Conservation (phyloP, 495 filamentous ascomycete genomes). For the Penicillium turbatum region DNA sequence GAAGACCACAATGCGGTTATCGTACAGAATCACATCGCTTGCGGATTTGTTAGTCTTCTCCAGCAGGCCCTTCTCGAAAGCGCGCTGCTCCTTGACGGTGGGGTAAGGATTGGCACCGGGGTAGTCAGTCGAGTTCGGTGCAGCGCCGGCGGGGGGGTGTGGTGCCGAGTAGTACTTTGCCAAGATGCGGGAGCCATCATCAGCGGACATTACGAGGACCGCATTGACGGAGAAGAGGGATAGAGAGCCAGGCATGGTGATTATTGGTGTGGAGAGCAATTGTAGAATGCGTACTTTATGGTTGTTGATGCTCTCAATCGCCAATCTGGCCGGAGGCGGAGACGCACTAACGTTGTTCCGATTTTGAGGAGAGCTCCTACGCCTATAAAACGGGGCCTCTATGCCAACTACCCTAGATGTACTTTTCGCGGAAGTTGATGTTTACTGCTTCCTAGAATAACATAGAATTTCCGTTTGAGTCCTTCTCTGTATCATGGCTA, state of each 20-base stretch:
- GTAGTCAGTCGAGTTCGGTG: constrained; percentile 49
- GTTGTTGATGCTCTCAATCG: constrained; percentile 35
- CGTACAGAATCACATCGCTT: constrained; percentile 93
- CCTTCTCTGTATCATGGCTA: background rate
- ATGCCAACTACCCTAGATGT: no score
- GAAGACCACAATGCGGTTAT: constrained; percentile 91
- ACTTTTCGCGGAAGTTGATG: background rate
- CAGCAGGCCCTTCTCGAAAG: constrained; percentile 92
- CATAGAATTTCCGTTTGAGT: no score
- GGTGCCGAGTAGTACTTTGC: constrained; percentile 92
- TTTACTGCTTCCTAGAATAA: background rate
- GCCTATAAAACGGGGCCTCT: background rate
- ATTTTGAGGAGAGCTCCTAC: constrained; percentile 7
- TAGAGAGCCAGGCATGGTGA: constrained; percentile 50
- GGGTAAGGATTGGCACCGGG: constrained; percentile 77
- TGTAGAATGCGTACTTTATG: constrained; percentile 3
- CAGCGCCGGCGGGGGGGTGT: constrained; percentile 60
- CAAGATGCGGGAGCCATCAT: constrained; percentile 87
- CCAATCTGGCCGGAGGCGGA: constrained; percentile 37
- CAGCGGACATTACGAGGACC: constrained; percentile 81
- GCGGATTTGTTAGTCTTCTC: constrained; percentile 96
- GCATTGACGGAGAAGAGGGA: constrained; percentile 91
- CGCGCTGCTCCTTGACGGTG: constrained; percentile 84
- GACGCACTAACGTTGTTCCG: constrained; percentile 41
- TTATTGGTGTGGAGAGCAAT: constrained; percentile 16